phyloP scores from a whole-genome alignment of 495 filamentous ascomycete species.

The Opeltia flavorubescens region DNA sequence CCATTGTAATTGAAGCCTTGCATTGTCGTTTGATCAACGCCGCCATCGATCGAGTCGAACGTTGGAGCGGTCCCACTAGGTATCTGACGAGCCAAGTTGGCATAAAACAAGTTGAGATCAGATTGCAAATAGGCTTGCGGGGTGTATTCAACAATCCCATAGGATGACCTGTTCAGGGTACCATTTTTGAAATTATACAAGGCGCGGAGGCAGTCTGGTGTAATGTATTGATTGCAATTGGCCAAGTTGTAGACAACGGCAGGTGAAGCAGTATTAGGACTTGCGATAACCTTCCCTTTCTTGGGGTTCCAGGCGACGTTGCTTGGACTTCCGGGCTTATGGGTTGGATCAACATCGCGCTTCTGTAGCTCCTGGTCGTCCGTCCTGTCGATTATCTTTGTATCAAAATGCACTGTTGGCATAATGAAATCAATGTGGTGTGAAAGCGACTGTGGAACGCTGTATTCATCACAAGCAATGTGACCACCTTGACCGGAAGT shows the following conservation, averaged over 20 bases:
- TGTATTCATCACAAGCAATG: slow-evolving; percentile 19
- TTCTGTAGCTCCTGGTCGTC: not conserved
- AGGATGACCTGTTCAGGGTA: slow-evolving; percentile 5
- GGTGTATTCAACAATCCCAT: slow-evolving; percentile 17
- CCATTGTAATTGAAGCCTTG: slow-evolving; percentile 7
- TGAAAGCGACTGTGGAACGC: slow-evolving; percentile 14
- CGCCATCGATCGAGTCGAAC: slow-evolving; percentile 14
- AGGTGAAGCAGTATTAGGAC: slow-evolving; percentile 1
- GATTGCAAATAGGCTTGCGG: slow-evolving; percentile 11
- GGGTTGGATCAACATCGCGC: not conserved
- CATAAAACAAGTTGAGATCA: slow-evolving; percentile 16
- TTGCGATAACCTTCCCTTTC: slow-evolving; percentile 3
- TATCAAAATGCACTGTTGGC: slow-evolving; percentile 20
- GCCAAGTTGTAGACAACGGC: not conserved
- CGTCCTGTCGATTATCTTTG: slow-evolving; percentile 6
- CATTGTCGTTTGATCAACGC: slow-evolving; percentile 6
- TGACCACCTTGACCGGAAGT: slow-evolving; percentile 4
- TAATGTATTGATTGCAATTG: slow-evolving; percentile 11
- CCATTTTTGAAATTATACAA: slow-evolving; percentile 9
- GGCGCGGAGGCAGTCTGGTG: slow-evolving; percentile 16
- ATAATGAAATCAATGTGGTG: slow-evolving; percentile 22
- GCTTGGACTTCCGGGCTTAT: slow-evolving; percentile 1
- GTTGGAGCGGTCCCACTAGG: slow-evolving; percentile 11
- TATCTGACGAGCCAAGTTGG: slow-evolving; percentile 10
- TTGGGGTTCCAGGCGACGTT: not conserved